Conservation (phyloP, 116 monocot species). For the Iris pallida region DNA sequence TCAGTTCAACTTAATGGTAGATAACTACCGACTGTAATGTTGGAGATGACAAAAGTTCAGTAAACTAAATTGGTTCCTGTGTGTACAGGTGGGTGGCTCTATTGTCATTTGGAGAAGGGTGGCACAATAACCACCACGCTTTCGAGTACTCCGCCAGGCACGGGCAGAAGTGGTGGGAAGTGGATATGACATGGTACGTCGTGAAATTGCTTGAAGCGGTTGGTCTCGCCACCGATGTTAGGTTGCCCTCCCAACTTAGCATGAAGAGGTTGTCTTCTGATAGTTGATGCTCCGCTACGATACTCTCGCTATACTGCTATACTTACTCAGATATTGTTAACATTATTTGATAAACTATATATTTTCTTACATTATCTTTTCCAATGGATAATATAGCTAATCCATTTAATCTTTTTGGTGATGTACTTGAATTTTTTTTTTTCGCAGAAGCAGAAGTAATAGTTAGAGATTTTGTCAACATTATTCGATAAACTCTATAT, state of each 20-base stretch:
- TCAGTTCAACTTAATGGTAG: not conserved
- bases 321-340: too few relatives aligned
- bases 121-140: constrained; percentile 60
- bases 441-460: too few relatives aligned
- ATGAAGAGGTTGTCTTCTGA: not conserved
- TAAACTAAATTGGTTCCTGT: not conserved
- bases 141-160: constrained; percentile 52
- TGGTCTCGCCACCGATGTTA: constrained; percentile 30
- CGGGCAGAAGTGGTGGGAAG: constrained; percentile 50
- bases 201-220: constrained; percentile 23
- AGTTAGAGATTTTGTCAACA: too few relatives aligned
- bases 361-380: too few relatives aligned
- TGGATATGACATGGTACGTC: constrained; percentile 41
- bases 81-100: constrained; percentile 2
- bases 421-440: too few relatives aligned
- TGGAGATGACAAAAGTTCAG: not conserved
- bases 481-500: too few relatives aligned
- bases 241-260: constrained; percentile 17
- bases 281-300: not conserved
- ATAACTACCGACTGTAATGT: not conserved
- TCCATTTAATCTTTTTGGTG: too few relatives aligned
- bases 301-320: too few relatives aligned
- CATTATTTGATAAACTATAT: too few relatives aligned
- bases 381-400: too few relatives aligned
- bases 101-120: constrained; percentile 16